A percentile compares a stretch with the other conserved stretches of the same genome.
phyloP scores from a whole-genome alignment of 2,329 filamentous ascomycete species.

The Paraconiothyrium brasiliense region DNA sequence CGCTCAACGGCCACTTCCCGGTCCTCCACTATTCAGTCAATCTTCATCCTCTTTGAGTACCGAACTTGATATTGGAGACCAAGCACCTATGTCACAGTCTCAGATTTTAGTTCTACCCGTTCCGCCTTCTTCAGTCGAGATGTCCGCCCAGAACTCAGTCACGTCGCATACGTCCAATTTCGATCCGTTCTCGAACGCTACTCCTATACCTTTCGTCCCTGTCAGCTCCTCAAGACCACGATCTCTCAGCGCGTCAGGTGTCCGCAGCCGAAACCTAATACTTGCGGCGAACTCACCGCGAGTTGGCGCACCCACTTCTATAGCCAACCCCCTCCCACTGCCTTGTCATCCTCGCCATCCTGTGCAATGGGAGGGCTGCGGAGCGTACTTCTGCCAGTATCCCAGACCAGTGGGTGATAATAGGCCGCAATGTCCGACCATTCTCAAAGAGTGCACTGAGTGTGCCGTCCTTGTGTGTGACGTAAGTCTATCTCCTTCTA shows the following conservation, averaged over 20 bases:
- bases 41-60: slow-evolving; percentile 35
- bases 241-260: slow-evolving; percentile 49
- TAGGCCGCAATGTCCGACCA: slow-evolving; percentile 47
- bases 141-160: slow-evolving; percentile 41
- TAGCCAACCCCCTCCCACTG: slow-evolving; percentile 46
- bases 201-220: slow-evolving; percentile 41
- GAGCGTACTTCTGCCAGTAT: slow-evolving; percentile 54
- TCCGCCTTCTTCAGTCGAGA: slow-evolving; percentile 35
- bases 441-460: slow-evolving; percentile 50
- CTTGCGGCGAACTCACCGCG: slow-evolving; percentile 41
- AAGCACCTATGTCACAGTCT: slow-evolving; percentile 45
- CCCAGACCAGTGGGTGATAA: slow-evolving; percentile 50
- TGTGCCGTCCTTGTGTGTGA: slow-evolving; percentile 54
- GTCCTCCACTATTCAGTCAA: slow-evolving; percentile 29
- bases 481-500: slow-evolving; percentile 38
- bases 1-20: slow-evolving; percentile 36
- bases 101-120: slow-evolving; percentile 42
- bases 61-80: slow-evolving; percentile 39
- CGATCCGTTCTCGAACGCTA: slow-evolving; percentile 36
- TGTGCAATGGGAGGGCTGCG: slow-evolving; percentile 56
- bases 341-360: slow-evolving; percentile 53
- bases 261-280: slow-evolving; percentile 43
- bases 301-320: slow-evolving; percentile 31
- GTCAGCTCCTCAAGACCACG: slow-evolving; percentile 48
- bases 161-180: slow-evolving; percentile 33